Evolutionary conservation across 768 basidiomycete genomes (phyloP).

Genomic region (Ephemerocybe angulata): DNA sequence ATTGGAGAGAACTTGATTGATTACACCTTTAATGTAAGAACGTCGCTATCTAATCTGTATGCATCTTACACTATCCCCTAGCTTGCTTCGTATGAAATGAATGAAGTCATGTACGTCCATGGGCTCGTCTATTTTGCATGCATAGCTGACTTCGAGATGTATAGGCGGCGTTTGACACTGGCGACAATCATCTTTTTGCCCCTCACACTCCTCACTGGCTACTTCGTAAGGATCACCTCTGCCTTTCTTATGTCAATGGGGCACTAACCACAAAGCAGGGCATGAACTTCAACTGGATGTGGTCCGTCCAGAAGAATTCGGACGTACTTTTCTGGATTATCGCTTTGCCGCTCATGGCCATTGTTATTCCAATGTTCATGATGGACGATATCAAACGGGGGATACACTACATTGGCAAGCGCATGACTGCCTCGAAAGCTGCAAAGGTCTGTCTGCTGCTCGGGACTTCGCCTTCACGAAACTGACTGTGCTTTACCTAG

Average conservation of each 20-base stretch:
- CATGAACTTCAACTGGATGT: slow-evolving; percentile 61
- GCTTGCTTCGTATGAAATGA: slow-evolving; percentile 74
- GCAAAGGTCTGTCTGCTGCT: no score
- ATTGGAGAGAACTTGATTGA: slow-evolving; percentile 70
- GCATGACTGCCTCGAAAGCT: slow-evolving; percentile 25
- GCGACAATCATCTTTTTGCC: slow-evolving; percentile 71
- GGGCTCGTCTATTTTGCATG: neutral
- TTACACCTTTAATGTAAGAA: slow-evolving; percentile 76
- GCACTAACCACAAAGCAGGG: slow-evolving; percentile 39
- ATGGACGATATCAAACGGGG: slow-evolving; percentile 45
- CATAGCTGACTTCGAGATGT: slow-evolving; percentile 3
- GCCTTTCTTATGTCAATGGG: neutral
- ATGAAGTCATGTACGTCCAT: slow-evolving; percentile 59
- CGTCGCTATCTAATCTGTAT: no score
- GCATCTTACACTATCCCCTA: no score
- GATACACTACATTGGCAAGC: slow-evolving; percentile 46
- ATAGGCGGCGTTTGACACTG: slow-evolving; percentile 60
- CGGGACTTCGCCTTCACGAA: no score
- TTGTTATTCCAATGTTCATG: slow-evolving; percentile 52
- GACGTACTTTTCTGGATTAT: slow-evolving; percentile 65
- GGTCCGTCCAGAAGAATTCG: slow-evolving; percentile 42
- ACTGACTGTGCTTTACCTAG: no score
- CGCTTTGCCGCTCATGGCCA: slow-evolving; percentile 53
- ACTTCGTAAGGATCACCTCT: slow-evolving; percentile 48
- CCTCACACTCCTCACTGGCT: slow-evolving; percentile 65